A percentile compares a stretch with the other conserved stretches of the same genome.
Conservation (phyloP, 1,139 yeast genomes). For the Pichia sp. region DNA sequence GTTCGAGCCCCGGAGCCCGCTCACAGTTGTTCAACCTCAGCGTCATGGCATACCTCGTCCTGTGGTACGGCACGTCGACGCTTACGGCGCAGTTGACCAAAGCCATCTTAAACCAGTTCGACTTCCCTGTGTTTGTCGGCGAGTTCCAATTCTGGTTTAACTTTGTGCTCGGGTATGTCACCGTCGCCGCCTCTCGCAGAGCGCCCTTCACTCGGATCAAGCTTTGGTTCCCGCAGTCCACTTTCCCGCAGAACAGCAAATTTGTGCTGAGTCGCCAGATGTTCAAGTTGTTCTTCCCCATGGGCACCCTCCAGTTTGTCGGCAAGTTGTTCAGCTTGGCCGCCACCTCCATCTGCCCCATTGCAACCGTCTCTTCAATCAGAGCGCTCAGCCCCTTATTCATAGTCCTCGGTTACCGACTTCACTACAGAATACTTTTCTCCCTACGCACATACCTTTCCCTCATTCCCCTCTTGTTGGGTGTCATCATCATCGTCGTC, state of each 20-base stretch:
- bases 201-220: constrained; percentile 13
- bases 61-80: constrained; percentile 46
- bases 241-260: constrained; percentile 19
- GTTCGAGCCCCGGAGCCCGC: not conserved
- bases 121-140: constrained; percentile 48
- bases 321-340: constrained; percentile 86
- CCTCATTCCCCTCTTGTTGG: constrained; percentile 66
- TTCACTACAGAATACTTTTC: constrained; percentile 55
- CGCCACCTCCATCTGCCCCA: constrained; percentile 82
- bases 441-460: constrained; percentile 66
- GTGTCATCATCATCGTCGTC: constrained; percentile 74
- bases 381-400: constrained; percentile 82
- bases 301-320: constrained; percentile 86
- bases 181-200: constrained; percentile 12
- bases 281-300: constrained; percentile 68
- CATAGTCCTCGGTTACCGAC: constrained; percentile 71
- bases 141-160: constrained; percentile 46
- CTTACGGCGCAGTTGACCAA: constrained; percentile 48
- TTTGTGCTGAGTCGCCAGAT: constrained; percentile 20
- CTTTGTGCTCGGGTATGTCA: constrained; percentile 30
- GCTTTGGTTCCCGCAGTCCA: constrained; percentile 22
- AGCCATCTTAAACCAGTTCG: constrained; percentile 39
- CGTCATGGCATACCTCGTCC: constrained; percentile 5
- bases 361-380: constrained; percentile 84
- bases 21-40: constrained; percentile 9